A percentile compares a stretch with the other conserved stretches of the same genome.
phyloP scores from a whole-genome alignment of 2,329 filamentous ascomycete species.

The Neospermospora avenae region DNA sequence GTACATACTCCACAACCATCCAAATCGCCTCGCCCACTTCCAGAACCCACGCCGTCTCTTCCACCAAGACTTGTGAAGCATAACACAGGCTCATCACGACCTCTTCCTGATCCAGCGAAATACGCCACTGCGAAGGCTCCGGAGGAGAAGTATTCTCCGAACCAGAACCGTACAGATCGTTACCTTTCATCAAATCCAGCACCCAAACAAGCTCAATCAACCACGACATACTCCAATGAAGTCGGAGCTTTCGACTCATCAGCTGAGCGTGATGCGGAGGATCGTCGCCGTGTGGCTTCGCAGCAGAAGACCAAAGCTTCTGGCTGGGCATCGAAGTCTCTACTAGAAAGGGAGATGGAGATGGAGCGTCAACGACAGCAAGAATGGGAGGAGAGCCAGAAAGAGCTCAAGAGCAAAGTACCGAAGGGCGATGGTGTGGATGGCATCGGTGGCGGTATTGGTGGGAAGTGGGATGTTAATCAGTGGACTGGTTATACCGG shows the following conservation, averaged over 20 bases:
- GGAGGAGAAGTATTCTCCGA: constrained; percentile 16
- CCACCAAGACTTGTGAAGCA: constrained; percentile 32
- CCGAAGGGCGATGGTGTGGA: constrained; percentile 50
- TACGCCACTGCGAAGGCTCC: constrained; percentile 27
- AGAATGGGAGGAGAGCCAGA: constrained; percentile 72
- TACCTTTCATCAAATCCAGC: constrained; percentile 47
- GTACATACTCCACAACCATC: constrained; percentile 13
- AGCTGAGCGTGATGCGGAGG: constrained; percentile 49
- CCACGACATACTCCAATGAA: constrained; percentile 40
- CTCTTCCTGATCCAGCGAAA: constrained; percentile 37
- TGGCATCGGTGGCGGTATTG: constrained; percentile 63
- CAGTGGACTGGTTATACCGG: constrained; percentile 66
- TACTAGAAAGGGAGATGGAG: constrained; percentile 60
- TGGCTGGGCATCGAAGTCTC: constrained; percentile 51
- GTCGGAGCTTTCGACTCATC: constrained; percentile 40
- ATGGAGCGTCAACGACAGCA: constrained; percentile 55
- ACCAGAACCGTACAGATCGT: constrained; percentile 45
- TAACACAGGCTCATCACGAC: constrained; percentile 37
- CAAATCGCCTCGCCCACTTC: constrained; percentile 33
- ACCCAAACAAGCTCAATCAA: constrained; percentile 36
- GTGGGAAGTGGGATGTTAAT: constrained; percentile 62
- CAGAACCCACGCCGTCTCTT: constrained; percentile 27
- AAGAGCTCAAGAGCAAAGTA: constrained; percentile 49
- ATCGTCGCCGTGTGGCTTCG: constrained; percentile 44
- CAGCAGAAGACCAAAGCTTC: constrained; percentile 51